Evolutionary conservation across 1,284 basidiomycete species (phyloP).

Genomic region (Ceratobasidium sp.): DNA sequence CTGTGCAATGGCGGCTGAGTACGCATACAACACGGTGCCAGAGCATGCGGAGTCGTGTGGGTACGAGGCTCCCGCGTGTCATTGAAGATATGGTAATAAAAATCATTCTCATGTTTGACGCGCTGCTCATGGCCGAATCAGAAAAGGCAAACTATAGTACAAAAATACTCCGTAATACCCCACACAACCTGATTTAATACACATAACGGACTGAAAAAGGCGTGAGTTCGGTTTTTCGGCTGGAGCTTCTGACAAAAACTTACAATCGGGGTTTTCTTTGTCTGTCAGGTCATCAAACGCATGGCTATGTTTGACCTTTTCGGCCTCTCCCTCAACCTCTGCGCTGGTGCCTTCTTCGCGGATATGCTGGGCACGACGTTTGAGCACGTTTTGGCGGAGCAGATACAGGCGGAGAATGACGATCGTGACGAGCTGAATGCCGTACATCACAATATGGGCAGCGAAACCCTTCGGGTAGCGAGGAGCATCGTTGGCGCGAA

Average conservation of each 20-base stretch:
- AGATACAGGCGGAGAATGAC: slow-evolving; percentile 62
- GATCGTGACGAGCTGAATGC: slow-evolving; percentile 62
- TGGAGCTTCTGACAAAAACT: slow-evolving; percentile 48
- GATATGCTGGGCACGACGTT: slow-evolving; percentile 58
- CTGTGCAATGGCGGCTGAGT: neutral
- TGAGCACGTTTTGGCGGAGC: slow-evolving; percentile 62
- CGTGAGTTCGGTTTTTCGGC: neutral
- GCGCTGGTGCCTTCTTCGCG: slow-evolving; percentile 36
- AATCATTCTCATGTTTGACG: neutral
- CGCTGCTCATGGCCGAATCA: neutral
- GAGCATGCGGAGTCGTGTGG: too few species aligned
- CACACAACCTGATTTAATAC: slow-evolving; percentile 54
- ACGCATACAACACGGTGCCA: too few species aligned
- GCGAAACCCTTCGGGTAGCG: slow-evolving; percentile 66
- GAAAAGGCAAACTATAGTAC: slow-evolving; percentile 24
- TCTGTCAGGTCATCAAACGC: slow-evolving; percentile 67
- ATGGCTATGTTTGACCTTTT: slow-evolving; percentile 60
- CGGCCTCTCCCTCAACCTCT: slow-evolving; percentile 56
- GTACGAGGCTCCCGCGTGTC: too few species aligned
- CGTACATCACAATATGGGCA: slow-evolving; percentile 66
- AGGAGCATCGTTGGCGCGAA: slow-evolving; percentile 63
- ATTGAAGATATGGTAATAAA: too few species aligned
- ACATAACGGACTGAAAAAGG: slow-evolving; percentile 60
- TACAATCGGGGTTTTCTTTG: slow-evolving; percentile 65
- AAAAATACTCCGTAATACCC: neutral